Evolutionary conservation across 1,139 yeast genomes (phyloP).

Genomic region (Zhuliangozyma blackwelliae): DNA sequence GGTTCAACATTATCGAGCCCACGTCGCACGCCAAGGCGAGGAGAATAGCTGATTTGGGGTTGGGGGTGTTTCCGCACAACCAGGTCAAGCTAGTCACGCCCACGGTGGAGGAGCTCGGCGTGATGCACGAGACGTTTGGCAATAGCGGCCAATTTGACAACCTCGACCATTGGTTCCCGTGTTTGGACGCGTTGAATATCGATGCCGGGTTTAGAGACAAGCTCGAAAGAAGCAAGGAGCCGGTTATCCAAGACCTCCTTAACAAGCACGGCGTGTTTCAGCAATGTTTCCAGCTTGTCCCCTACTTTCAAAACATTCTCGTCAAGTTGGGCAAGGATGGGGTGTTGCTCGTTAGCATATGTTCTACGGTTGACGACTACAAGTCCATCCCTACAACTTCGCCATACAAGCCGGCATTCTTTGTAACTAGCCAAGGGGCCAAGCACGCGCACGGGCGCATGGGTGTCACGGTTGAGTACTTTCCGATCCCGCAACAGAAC

Average conservation of each 20-base stretch:
- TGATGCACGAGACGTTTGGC: conserved; percentile 50
- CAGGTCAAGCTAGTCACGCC: conserved; percentile 55
- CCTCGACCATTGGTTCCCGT: conserved; percentile 68
- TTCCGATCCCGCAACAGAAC: conserved; percentile 43
- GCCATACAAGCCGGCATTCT: conserved; percentile 23
- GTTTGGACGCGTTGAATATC: conserved; percentile 58
- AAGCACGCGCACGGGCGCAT: conserved; percentile 16
- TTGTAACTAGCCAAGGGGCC: conserved; percentile 15
- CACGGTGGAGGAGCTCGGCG: conserved; percentile 55
- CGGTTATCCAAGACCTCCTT: conserved; percentile 21
- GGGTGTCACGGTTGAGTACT: conserved; percentile 64
- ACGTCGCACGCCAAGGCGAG: conserved; percentile 64
- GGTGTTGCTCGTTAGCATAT: conserved; percentile 42
- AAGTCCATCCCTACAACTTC: conserved; percentile 36
- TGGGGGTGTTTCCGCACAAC: conserved; percentile 31
- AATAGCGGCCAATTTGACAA: conserved; percentile 51
- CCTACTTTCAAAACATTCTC: conserved; percentile 64
- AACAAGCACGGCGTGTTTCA: conserved; percentile 55
- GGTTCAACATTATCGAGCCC: conserved; percentile 57
- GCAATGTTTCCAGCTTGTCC: conserved; percentile 65
- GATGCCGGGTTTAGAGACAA: conserved; percentile 42
- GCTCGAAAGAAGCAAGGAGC: conserved; percentile 20
- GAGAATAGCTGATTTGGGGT: conserved; percentile 25
- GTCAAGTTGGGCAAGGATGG: conserved; percentile 71
- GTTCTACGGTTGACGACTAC: conserved; percentile 25